Evolutionary conservation across 1,284 basidiomycete genomes (phyloP).

Genomic region (Moesziomyces sp.): DNA sequence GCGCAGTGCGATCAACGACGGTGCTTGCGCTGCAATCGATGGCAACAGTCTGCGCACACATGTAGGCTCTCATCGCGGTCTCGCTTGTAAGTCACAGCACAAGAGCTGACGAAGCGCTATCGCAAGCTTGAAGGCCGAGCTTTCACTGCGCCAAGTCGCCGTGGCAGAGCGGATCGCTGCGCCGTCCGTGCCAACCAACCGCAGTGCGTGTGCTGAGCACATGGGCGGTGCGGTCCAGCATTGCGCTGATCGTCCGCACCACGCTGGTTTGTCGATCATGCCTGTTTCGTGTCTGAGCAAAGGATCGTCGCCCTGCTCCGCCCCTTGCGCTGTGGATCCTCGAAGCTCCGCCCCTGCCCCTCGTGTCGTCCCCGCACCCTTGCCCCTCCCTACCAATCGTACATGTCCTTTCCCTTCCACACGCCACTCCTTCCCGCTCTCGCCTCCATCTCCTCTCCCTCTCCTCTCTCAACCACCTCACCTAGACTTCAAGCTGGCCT

Average conservation of each 20-base stretch:
- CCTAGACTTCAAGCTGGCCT: slow-evolving; percentile 25
- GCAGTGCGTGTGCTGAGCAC: neutral
- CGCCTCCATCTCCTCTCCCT: slow-evolving; percentile 1
- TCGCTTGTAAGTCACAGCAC: too few species aligned
- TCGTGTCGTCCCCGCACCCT: neutral
- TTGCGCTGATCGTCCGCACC: neutral
- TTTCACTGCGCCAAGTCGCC: neutral
- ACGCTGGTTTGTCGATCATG: slow-evolving; percentile 24
- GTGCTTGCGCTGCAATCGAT: too few species aligned
- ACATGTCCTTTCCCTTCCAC: slow-evolving; percentile 21
- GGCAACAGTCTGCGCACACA: too few species aligned
- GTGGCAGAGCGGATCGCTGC: neutral
- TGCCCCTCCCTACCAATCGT: slow-evolving; percentile 7
- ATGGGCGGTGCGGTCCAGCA: neutral
- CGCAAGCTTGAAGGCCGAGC: neutral
- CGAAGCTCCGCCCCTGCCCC: neutral
- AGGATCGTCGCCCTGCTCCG: slow-evolving; percentile 28
- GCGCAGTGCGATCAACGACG: too few species aligned
- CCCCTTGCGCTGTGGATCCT: slow-evolving; percentile 15
- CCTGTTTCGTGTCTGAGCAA: slow-evolving; percentile 8
- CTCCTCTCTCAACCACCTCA: neutral
- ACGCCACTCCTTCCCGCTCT: slow-evolving; percentile 2
- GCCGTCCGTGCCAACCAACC: neutral
- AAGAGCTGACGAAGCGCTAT: too few species aligned
- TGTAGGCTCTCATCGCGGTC: too few species aligned